A percentile compares a stretch with the other conserved stretches of the same genome.
Conservation (phyloP, 2,329 filamentous ascomycete genomes). For the Curvularia spicifera region DNA sequence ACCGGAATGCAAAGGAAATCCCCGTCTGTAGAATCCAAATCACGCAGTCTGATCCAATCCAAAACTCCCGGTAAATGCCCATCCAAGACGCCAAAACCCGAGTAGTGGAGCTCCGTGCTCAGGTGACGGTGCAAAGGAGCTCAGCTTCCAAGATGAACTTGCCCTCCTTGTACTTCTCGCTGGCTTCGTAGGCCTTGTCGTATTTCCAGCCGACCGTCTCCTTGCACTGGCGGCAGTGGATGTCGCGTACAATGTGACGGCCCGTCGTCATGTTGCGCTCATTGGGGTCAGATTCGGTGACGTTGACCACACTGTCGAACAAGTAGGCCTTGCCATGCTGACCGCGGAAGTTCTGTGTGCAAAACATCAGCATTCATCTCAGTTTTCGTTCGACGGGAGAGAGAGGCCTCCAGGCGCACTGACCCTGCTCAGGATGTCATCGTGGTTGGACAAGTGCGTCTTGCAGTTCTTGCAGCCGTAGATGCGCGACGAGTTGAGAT, state of each 20-base stretch:
- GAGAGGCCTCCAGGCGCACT: slow-evolving; percentile 38
- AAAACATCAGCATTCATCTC: slow-evolving; percentile 12
- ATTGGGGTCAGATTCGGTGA: slow-evolving; percentile 79
- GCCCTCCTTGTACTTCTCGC: slow-evolving; percentile 98
- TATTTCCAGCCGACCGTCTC: slow-evolving; percentile 98
- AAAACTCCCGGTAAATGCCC: slow-evolving; percentile 39
- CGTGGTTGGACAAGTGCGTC: slow-evolving; percentile 91
- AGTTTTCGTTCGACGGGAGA: background rate
- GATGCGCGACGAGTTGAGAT: slow-evolving; percentile 84
- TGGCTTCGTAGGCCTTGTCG: slow-evolving; percentile 90
- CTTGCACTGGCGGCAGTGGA: slow-evolving; percentile 87
- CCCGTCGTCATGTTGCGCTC: slow-evolving; percentile 99
- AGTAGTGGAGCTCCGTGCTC: slow-evolving; percentile 21
- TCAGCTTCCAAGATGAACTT: slow-evolving; percentile 97
- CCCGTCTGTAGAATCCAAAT: slow-evolving; percentile 7
- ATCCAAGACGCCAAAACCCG: slow-evolving; percentile 7
- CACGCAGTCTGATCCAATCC: slow-evolving; percentile 12
- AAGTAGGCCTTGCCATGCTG: slow-evolving; percentile 98
- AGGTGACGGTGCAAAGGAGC: slow-evolving; percentile 77
- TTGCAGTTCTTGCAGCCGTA: slow-evolving; percentile 94
- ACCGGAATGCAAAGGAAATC: slow-evolving; percentile 12
- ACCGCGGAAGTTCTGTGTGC: slow-evolving; percentile 91
- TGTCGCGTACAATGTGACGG: slow-evolving; percentile 91
- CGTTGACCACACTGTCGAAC: slow-evolving; percentile 93
- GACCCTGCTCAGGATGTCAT: slow-evolving; percentile 94